Conservation (phyloP, 2,329 filamentous ascomycete genomes). For the Teratosphaeria nubilosa region DNA sequence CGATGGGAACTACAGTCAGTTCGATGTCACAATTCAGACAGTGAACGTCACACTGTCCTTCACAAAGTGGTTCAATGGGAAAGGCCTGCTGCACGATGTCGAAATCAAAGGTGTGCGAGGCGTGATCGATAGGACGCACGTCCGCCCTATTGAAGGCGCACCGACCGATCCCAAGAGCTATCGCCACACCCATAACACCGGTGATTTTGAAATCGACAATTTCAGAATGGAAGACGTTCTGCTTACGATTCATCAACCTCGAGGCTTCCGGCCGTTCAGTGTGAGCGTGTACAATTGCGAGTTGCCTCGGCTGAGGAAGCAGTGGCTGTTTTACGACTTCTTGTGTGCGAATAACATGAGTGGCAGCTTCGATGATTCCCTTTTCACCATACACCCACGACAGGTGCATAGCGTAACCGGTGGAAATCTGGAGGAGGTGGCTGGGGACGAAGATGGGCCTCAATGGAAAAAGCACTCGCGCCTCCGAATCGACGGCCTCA, state of each 20-base stretch:
- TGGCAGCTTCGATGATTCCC: constrained; percentile 84
- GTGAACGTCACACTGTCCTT: constrained; percentile 96
- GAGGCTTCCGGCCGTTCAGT: constrained; percentile 84
- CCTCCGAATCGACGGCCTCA: constrained; percentile 82
- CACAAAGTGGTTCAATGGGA: constrained; percentile 98
- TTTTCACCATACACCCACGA: constrained; percentile 93
- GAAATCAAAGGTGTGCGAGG: constrained; percentile 89
- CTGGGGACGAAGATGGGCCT: constrained; percentile 52
- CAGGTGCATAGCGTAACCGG: constrained; percentile 75
- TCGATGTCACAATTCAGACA: constrained; percentile 86
- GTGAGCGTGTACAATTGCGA: constrained; percentile 95
- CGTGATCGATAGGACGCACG: constrained; percentile 79
- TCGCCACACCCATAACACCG: constrained; percentile 75
- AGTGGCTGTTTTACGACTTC: constrained; percentile 97
- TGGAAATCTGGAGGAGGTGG: constrained; percentile 45
- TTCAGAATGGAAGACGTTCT: constrained; percentile 94
- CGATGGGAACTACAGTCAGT: constrained; percentile 95
- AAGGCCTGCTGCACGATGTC: constrained; percentile 80
- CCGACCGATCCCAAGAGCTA: constrained; percentile 74
- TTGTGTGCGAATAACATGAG: constrained; percentile 92
- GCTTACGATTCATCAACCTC: constrained; percentile 82
- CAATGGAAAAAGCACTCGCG: constrained; percentile 95
- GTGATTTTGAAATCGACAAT: constrained; percentile 92
- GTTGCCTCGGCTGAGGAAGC: constrained; percentile 81
- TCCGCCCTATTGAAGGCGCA: constrained; percentile 51